These are phyloP conservation scores for Candida ficus DNA, from an alignment of 805 yeast species.

Conservation along the genomic window DNA sequence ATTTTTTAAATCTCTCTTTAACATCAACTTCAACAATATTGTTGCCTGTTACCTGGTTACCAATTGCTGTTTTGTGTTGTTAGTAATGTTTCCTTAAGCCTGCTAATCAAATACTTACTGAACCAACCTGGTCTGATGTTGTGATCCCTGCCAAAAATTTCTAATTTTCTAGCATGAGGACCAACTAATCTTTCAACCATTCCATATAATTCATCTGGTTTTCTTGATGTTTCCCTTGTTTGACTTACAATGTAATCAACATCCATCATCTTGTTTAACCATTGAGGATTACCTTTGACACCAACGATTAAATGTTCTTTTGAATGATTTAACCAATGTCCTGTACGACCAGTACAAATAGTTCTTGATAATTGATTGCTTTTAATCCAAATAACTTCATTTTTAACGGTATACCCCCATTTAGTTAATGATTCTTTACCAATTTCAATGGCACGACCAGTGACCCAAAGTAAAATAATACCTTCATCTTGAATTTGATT, in stretches of 20 bases:
- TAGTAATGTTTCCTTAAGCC: not conserved
- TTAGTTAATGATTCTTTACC: conserved; percentile 70
- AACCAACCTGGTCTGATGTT: conserved; percentile 90
- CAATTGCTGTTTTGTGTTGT: conserved; percentile 42
- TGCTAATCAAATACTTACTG: conserved; percentile 34
- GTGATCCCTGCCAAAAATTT: conserved; percentile 84
- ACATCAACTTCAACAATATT: conserved; percentile 57
- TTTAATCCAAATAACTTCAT: conserved; percentile 88
- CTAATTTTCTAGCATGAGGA: conserved; percentile 67
- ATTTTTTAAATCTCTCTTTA: conserved; percentile 29
- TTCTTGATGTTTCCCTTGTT: conserved; percentile 83
- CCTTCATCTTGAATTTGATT: conserved; percentile 78
- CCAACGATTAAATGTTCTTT: conserved; percentile 90
- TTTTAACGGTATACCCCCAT: conserved; percentile 80
- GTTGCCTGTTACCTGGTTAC: conserved; percentile 66
- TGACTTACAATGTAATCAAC: conserved; percentile 74
- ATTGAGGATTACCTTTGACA: conserved; percentile 68
- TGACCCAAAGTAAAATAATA: conserved; percentile 82
- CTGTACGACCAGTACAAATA: conserved; percentile 92
- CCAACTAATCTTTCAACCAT: conserved; percentile 85
- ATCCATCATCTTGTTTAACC: conserved; percentile 66
- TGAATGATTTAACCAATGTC: conserved; percentile 95
- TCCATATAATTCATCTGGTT: conserved; percentile 87
- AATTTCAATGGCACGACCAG: conserved; percentile 87
- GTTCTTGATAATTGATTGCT: conserved; percentile 84